A percentile compares a stretch with the other conserved stretches of the same genome.
Evolutionary conservation across 2,329 filamentous ascomycete genomes (phyloP).

Genomic region (Sclerotinia nivalis): DNA sequence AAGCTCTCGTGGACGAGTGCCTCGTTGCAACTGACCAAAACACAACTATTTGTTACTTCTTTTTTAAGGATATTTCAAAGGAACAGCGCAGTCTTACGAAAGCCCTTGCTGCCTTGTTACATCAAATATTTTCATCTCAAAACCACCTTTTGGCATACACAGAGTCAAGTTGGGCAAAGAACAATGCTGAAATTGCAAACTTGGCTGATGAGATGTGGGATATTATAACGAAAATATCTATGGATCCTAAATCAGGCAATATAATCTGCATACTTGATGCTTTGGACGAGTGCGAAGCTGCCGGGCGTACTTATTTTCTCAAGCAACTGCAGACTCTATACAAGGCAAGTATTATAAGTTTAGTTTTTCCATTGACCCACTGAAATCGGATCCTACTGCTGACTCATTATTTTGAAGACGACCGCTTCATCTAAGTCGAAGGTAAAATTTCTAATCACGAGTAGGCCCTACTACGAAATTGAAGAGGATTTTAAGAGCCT

Average conservation of each 20-base stretch:
- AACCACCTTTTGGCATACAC: background rate
- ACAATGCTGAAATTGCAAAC: background rate
- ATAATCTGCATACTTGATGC: background rate
- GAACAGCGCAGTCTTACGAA: background rate
- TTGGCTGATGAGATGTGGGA: background rate
- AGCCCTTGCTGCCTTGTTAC: background rate
- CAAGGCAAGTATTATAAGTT: background rate
- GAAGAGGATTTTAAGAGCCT: conserved; percentile 1
- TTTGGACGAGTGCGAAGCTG: background rate
- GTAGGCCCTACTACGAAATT: conserved; percentile 20
- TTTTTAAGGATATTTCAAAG: background rate
- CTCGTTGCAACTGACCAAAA: background rate
- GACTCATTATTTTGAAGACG: background rate
- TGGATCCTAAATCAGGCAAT: no score
- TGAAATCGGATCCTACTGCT: background rate
- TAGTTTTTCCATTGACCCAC: background rate
- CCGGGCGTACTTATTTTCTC: background rate
- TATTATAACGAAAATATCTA: background rate
- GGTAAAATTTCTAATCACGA: conserved; percentile 12
- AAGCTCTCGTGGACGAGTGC: background rate
- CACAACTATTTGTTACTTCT: conserved; percentile 1
- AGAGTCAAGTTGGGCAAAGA: background rate
- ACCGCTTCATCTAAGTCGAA: background rate
- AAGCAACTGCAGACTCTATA: background rate
- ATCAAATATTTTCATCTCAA: conserved; percentile 13